Base-by-base conservation (phyloP, 2,329 filamentous ascomycete species). In the Trichophyton rubrum region DNA sequence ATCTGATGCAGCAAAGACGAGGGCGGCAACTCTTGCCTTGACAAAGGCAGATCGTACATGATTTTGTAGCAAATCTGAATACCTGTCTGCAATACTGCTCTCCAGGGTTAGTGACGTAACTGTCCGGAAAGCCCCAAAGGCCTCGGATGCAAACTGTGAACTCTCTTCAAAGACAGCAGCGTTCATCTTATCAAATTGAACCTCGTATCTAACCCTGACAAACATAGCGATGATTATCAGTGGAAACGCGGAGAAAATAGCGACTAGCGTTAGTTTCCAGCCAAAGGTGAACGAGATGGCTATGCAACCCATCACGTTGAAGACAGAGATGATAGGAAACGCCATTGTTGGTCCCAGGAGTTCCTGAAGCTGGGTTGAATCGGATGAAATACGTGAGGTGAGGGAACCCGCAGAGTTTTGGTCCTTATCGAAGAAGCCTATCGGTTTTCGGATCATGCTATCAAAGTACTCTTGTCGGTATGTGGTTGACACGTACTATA, bases 251-350 rank as follows among this genome's bases (percentile, higher is more conserved):
- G 87, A 82, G 65, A 83, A 86, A 7, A 84, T 74, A 0, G 82
- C 80, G 0, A 91, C 84, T 0, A 90, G 73, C 0, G 85, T 83
- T 7, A 92, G 77, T 69, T 90, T 91, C 88, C 88, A 91, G 1
- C 86, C 85, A 68, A 86, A 89, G 3, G 80, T 76, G 66, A 89
- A 90, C 0, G 85, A 79, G 58, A 91, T 86, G 49, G 80, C 75
- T 13, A 89, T 72, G 6, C 82, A 83, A 0, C 86, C 87, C 7
- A 83, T 66, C 2, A 91, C 72, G 56, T 82, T 86, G 68, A 89
- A 85, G 22, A 86, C 68, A 7, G 85, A 83, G 20, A 85, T 81
- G 64, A 88, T 78, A 1, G 83, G 77, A 56, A 79, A 71, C 6
- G 70, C 71, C 20, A 75, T 68, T 35, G 78, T 80, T 0, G 75